These are phyloP conservation scores for Scleroderma citrinum DNA, from an alignment of 768 basidiomycete genomes.

Conservation along the genomic window DNA sequence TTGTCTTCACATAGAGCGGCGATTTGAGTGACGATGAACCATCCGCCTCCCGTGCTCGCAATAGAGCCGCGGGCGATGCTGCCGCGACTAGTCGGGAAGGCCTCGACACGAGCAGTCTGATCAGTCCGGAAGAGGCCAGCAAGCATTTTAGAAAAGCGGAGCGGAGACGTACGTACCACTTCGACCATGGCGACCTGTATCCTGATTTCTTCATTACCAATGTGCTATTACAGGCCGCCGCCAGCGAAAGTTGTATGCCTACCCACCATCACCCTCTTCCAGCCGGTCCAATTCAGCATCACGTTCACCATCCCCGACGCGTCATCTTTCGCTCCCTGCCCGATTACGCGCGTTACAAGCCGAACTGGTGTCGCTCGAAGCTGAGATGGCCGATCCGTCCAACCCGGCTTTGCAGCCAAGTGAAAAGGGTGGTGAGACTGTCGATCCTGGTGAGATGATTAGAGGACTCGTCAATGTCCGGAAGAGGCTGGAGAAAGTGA, in stretches of 20 bases:
- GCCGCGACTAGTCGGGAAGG: conserved; percentile 47
- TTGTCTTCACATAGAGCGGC: conserved; percentile 38
- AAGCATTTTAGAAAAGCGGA: conserved; percentile 70
- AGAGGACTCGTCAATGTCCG: conserved; percentile 73
- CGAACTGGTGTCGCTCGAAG: conserved; percentile 77
- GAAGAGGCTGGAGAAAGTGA: conserved; percentile 60
- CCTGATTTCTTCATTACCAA: background rate
- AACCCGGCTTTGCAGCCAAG: conserved; percentile 61
- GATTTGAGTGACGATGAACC: conserved; percentile 67
- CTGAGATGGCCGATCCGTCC: conserved; percentile 74
- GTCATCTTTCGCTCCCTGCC: conserved; percentile 43
- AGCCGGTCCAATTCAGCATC: conserved; percentile 37
- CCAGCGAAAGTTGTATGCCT: conserved; percentile 55
- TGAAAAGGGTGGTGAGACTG: conserved; percentile 43
- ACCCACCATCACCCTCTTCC: conserved; percentile 61
- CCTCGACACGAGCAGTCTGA: conserved; percentile 60
- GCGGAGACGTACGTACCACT: conserved; percentile 42
- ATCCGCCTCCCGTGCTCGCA: conserved; percentile 32
- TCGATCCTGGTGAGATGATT: conserved; percentile 72
- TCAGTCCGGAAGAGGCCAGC: conserved; percentile 61
- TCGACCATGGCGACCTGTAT: too few relatives aligned
- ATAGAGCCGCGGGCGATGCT: conserved; percentile 29
- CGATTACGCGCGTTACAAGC: conserved; percentile 63
- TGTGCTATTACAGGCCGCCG: conserved; percentile 36
- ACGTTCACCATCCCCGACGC: conserved; percentile 23